Evolutionary conservation across 2,329 filamentous ascomycete genomes (phyloP).

Genomic region (Thelonectria discophora): DNA sequence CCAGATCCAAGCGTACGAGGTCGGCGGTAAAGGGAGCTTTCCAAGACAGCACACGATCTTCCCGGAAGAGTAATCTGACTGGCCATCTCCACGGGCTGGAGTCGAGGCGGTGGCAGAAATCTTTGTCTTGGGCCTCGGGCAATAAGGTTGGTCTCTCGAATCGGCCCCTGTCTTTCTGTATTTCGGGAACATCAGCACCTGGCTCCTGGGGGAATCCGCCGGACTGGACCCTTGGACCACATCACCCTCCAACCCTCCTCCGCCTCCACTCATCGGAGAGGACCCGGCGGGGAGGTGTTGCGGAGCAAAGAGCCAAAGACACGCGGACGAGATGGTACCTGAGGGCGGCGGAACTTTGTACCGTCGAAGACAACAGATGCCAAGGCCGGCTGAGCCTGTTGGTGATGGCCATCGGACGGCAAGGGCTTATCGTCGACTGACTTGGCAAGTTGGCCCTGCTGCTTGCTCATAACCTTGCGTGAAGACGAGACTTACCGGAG

Average conservation of each 20-base stretch:
- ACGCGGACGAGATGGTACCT: conserved; percentile 5
- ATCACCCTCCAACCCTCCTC: conserved; percentile 16
- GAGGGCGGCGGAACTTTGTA: conserved; percentile 6
- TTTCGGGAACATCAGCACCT: conserved; percentile 24
- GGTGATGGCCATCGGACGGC: background rate
- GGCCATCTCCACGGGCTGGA: background rate
- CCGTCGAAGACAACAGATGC: background rate
- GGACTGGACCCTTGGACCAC: conserved; percentile 26
- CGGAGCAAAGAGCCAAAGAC: conserved; percentile 4
- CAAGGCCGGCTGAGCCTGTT: conserved; percentile 1
- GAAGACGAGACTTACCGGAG: background rate
- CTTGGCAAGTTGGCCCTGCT: background rate
- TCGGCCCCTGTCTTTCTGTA: conserved; percentile 26
- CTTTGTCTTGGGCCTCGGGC: conserved; percentile 6
- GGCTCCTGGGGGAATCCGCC: conserved; percentile 21
- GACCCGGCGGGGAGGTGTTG: conserved; percentile 15
- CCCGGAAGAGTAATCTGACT: background rate
- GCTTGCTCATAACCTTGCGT: background rate
- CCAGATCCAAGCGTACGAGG: background rate
- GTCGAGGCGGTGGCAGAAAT: background rate
- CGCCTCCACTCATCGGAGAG: conserved; percentile 22
- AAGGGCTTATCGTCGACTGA: background rate
- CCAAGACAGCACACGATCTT: conserved; percentile 8
- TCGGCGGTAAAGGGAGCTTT: background rate
- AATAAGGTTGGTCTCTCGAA: conserved; percentile 19